Evolutionary conservation across 169 alveolate genomes (phyloP).

Genomic region (Sarcocystis neurona): DNA sequence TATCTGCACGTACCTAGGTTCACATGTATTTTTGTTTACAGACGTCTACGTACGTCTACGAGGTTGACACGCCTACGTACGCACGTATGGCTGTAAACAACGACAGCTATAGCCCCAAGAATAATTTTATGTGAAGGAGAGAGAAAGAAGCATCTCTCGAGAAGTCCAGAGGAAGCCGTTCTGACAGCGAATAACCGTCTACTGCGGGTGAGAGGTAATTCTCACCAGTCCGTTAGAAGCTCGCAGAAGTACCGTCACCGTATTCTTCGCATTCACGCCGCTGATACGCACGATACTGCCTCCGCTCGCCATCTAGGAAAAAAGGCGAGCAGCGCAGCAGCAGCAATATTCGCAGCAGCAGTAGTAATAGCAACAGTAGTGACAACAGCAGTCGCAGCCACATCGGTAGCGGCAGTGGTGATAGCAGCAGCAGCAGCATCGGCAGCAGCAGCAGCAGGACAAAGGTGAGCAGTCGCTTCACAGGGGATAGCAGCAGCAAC

Average conservation of each 20-base stretch:
- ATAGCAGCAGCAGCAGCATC: too few species aligned
- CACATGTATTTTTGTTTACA: too few species aligned
- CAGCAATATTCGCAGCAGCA: not conserved
- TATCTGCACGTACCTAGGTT: not conserved
- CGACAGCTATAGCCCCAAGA: not conserved
- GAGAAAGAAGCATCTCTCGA: not conserved
- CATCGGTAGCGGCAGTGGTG: too few species aligned
- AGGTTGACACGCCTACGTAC: too few species aligned
- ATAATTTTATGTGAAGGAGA: not conserved
- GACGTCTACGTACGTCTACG: too few species aligned
- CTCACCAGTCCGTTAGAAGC: conserved; percentile 90
- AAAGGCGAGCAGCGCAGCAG: not conserved
- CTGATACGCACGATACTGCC: conserved; percentile 58
- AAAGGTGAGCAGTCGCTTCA: too few species aligned
- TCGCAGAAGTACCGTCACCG: conserved; percentile 94
- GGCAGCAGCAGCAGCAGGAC: not conserved
- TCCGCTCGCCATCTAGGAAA: conserved; percentile 37
- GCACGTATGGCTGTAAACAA: not conserved
- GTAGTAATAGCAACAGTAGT: not conserved
- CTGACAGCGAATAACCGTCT: too few species aligned
- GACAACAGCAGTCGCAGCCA: too few species aligned
- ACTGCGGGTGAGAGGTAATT: not conserved
- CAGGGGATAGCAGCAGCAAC: too few species aligned
- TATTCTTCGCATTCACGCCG: conserved; percentile 54
- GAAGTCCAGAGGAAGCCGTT: too few species aligned